phyloP scores from a whole-genome alignment of 192 early-diverging fungal species.

The Backusella tuberculispora region DNA sequence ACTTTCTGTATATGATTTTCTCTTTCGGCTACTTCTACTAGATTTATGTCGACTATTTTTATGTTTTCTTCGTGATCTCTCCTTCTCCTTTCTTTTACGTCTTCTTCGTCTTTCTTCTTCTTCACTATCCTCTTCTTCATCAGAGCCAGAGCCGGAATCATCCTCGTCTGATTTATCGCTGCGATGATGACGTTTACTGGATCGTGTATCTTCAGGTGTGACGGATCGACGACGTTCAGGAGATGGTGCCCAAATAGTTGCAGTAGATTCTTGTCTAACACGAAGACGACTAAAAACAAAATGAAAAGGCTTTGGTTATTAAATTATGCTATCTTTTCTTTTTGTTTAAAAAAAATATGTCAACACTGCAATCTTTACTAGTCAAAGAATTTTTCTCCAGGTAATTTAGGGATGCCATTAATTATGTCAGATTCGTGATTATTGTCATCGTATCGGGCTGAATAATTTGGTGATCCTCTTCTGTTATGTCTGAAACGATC shows the following conservation, averaged over 20 bases:
- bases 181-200: slow-evolving; percentile 14
- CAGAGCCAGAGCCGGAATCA: slow-evolving; percentile 17
- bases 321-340: background rate
- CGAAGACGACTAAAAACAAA: slow-evolving; percentile 42
- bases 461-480: slow-evolving; percentile 1
- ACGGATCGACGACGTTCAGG: slow-evolving; percentile 43
- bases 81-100: slow-evolving; percentile 12
- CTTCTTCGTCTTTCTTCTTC: slow-evolving; percentile 25
- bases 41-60: slow-evolving; percentile 18
- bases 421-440: slow-evolving; percentile 3
- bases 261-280: slow-evolving; percentile 37
- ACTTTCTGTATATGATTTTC: slow-evolving; percentile 19
- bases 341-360: background rate
- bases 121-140: background rate
- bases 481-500: background rate
- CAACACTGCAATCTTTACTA: slow-evolving; percentile 11
- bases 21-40: slow-evolving; percentile 26
- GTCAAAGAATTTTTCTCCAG: slow-evolving; percentile 30
- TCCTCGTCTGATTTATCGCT: slow-evolving; percentile 5
- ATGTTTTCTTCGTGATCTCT: slow-evolving; percentile 6
- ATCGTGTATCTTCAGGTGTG: slow-evolving; percentile 26
- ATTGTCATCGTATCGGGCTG: background rate
- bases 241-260: slow-evolving; percentile 51
- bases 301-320: too few species aligned
- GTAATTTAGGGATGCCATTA: slow-evolving; percentile 10